phyloP scores from a whole-genome alignment of 1,284 basidiomycete genomes.

The Flammula alnicola region DNA sequence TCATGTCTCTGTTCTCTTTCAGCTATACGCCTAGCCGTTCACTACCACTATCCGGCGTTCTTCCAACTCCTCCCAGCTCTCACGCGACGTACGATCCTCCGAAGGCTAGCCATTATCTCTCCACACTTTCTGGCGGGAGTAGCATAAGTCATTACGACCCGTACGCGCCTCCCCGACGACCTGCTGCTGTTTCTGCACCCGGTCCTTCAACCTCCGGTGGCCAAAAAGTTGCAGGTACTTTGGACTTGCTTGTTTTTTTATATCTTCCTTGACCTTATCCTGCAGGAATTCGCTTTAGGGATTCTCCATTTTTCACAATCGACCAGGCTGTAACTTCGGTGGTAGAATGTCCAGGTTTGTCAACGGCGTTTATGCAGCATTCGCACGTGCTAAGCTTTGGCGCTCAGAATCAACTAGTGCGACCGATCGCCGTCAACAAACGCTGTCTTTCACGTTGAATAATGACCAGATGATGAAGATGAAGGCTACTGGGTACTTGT shows the following conservation, averaged over 20 bases:
- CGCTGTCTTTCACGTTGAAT: slow-evolving; percentile 64
- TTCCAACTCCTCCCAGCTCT: slow-evolving; percentile 29
- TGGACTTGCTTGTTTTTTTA: slow-evolving; percentile 14
- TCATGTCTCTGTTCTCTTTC: slow-evolving; percentile 22
- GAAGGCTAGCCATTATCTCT: slow-evolving; percentile 30
- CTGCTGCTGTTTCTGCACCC: slow-evolving; percentile 37
- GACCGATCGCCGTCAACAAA: slow-evolving; percentile 72
- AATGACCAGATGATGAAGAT: slow-evolving; percentile 69
- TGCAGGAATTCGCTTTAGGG: slow-evolving; percentile 74
- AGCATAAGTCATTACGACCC: slow-evolving; percentile 58
- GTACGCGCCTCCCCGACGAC: slow-evolving; percentile 61
- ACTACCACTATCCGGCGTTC: slow-evolving; percentile 26
- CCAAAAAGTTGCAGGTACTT: slow-evolving; percentile 36
- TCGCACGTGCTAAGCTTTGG: not conserved
- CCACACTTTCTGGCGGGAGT: slow-evolving; percentile 31
- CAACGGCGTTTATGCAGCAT: not conserved
- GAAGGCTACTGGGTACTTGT: slow-evolving; percentile 50
- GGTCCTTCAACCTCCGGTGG: slow-evolving; percentile 36
- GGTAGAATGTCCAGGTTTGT: slow-evolving; percentile 69
- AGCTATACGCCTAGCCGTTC: slow-evolving; percentile 38
- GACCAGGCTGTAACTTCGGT: slow-evolving; percentile 68
- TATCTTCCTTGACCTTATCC: slow-evolving; percentile 15
- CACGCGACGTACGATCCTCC: slow-evolving; percentile 29
- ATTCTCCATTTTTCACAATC: slow-evolving; percentile 77
- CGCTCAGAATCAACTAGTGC: slow-evolving; percentile 71